Evolutionary conservation across 371 early-diverging fungal species (phyloP), one percentile per base, ranked within the genome.

Genomic region (Nematocida major): DNA sequence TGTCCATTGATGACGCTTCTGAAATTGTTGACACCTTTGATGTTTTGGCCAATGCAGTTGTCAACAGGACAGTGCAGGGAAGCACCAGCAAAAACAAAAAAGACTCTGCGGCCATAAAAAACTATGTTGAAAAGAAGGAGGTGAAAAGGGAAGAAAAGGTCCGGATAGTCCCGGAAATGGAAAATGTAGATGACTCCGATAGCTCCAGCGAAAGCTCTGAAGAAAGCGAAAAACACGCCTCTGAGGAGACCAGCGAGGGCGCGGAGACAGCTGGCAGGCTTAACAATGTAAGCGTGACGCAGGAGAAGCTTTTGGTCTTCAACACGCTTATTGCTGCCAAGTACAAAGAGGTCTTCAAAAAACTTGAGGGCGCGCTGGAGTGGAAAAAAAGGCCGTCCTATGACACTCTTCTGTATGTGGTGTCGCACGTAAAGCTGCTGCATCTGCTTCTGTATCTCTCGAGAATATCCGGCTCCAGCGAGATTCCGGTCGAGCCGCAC

Each of bases 101-200:
- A 2, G 38, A 61, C 24, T 7, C 3, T 13, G 24, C 24, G 0
- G 11, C 24, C 7, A 20, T 73, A 15, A 32, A 22, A 13, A 73
- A 63, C 34, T 54, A 68, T 43, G 36, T 59, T 7, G 13, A 47
- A 54, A 54, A 59, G 42, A 57, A 28, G 18, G 28, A 18, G 38
- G 22, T 49, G 4, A 7, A 63, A 32, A 62, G 32, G 1, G 63
- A 39, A n/a, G 0, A 32, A 1, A 45, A 68, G 32, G 47, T 47
- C 18, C 11, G 43, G 7, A 73, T 73, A n/a, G 51, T 73, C 22
- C 76, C 76, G 42, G 76, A 73, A 32, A 69, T 59, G 69, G 57
- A 69, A 40, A 30, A 69, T 26, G 65, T 63, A 5, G 11, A 50
- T n/a, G 50, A 61, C 34, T 47, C 43, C 3, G 47, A 70, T 7